Conservation (phyloP, 2,329 filamentous ascomycete species). For the Lachnellula occidentalis region DNA sequence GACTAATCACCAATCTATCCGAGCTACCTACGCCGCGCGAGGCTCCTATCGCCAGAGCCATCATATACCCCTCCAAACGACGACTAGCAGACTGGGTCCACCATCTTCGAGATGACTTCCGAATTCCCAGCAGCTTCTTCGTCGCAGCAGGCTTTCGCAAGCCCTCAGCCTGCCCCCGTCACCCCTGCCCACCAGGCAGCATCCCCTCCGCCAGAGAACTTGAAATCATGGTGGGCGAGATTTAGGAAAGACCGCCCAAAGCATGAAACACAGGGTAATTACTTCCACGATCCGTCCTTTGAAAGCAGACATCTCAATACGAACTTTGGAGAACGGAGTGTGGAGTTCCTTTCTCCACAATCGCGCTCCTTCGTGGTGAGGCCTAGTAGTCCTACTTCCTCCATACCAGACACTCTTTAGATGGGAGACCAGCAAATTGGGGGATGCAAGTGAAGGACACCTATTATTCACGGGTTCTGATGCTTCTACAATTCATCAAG, state of each 20-base stretch:
- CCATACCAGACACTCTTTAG: too few relatives aligned
- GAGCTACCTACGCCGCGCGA: slow-evolving; percentile 9
- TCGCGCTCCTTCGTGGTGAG: not conserved
- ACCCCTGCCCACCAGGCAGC: slow-evolving; percentile 33
- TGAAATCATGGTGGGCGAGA: slow-evolving; percentile 95
- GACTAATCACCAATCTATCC: slow-evolving; percentile 5
- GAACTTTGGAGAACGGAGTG: slow-evolving; percentile 1
- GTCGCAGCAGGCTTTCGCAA: slow-evolving; percentile 26
- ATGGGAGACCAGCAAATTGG: too few relatives aligned
- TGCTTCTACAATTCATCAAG: too few relatives aligned
- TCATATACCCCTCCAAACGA: slow-evolving; percentile 8
- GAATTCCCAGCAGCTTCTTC: slow-evolving; percentile 22
- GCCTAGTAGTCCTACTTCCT: not conserved
- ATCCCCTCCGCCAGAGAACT: slow-evolving; percentile 78
- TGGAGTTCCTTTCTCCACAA: not conserved
- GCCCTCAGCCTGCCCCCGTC: slow-evolving; percentile 25
- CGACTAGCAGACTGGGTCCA: slow-evolving; percentile 13
- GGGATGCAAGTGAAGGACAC: too few relatives aligned
- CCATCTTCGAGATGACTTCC: slow-evolving; percentile 22
- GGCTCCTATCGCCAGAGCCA: slow-evolving; percentile 8
- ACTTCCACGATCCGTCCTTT: not conserved
- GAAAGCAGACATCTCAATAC: not conserved
- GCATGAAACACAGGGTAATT: slow-evolving; percentile 50
- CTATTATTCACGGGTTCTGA: too few relatives aligned
- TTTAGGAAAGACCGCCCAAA: slow-evolving; percentile 69